Evolutionary conservation across 2,329 filamentous ascomycete genomes (phyloP).

Genomic region (Hypoxylon sp.): DNA sequence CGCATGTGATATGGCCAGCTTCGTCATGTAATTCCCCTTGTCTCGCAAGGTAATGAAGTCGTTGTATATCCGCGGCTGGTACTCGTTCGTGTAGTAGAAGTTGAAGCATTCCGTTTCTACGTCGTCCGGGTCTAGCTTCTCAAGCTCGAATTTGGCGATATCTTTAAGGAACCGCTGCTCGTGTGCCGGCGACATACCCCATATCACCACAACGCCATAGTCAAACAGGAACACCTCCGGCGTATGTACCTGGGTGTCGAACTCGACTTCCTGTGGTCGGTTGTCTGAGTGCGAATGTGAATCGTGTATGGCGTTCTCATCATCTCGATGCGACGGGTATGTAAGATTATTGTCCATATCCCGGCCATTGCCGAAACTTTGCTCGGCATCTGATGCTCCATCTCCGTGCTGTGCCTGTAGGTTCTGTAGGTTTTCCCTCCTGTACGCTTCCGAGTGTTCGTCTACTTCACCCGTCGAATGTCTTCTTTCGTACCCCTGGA

Average conservation of each 20-base stretch:
- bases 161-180: slow-evolving; percentile 94
- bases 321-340: slow-evolving; percentile 48
- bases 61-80: slow-evolving; percentile 98
- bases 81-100: slow-evolving; percentile 98
- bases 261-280: slow-evolving; percentile 69
- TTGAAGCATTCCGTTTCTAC: slow-evolving; percentile 97
- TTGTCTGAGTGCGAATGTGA: slow-evolving; percentile 40
- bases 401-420: slow-evolving; percentile 59
- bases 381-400: slow-evolving; percentile 45
- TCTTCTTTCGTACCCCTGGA: slow-evolving; percentile 71
- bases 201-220: slow-evolving; percentile 97
- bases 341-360: slow-evolving; percentile 54
- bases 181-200: slow-evolving; percentile 94
- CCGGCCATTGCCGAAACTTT: slow-evolving; percentile 46
- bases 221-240: slow-evolving; percentile 97
- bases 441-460: slow-evolving; percentile 66
- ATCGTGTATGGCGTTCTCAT: slow-evolving; percentile 54
- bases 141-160: slow-evolving; percentile 91
- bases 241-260: slow-evolving; percentile 89
- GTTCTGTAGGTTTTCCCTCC: slow-evolving; percentile 73
- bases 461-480: slow-evolving; percentile 83
- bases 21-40: slow-evolving; percentile 98
- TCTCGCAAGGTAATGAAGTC: slow-evolving; percentile 97
- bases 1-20: slow-evolving; percentile 95
- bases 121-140: slow-evolving; percentile 88